Base-by-base conservation (phyloP, 208 protist species). In the Crithidia mellificae region DNA sequence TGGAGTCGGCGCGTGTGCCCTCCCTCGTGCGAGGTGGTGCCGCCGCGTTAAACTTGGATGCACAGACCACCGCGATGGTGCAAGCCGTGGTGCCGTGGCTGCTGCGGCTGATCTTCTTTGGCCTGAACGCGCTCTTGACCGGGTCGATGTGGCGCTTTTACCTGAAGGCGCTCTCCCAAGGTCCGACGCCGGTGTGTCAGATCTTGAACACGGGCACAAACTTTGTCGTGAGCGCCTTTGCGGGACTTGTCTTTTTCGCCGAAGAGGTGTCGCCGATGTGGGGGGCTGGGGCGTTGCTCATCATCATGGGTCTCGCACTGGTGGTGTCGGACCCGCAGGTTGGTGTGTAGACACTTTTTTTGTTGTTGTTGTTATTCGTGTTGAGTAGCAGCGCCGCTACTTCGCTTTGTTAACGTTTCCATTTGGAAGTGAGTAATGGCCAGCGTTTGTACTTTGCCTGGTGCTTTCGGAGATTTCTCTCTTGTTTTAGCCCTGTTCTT, bases 131-230 rank as follows among this genome's bases (percentile, higher is more conserved):
- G 14, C 22, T 91, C 41, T 83, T 80, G 61, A 95, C 87, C 11
- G 87, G 68, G 52, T 81, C 90, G 52, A 95, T 95, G 90, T 95
- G 90, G 87, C 83, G 87, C 25, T 92, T 84, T 74, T 91, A 93
- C 53, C 22, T 95, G 22, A 93, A 91, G 72, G 80, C 90, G 29
- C 80, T 95, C 20, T 83, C 82, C 11, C 81, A 83, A 22, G 90
- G 90, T 0, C 82, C 90, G n/a, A 95, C 90, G 32, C 84, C 90
- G 27, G 82, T 93, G 38, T 92, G 85, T 53, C 83, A 92, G 51
- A 90, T 93, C 57, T 41, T 95, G 44, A 95, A 92, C 66, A 95
- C 85, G 0, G 87, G 85, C 36, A 90, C 69, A 11, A 95, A 93
- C 70, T 95, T 95, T 68, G 84, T 84, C 0, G 81, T 91, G 36